Evolutionary conservation across 2,329 filamentous ascomycete species (phyloP), one percentile per base, ranked within the genome.

Genomic region (Kalmusia sp.): DNA sequence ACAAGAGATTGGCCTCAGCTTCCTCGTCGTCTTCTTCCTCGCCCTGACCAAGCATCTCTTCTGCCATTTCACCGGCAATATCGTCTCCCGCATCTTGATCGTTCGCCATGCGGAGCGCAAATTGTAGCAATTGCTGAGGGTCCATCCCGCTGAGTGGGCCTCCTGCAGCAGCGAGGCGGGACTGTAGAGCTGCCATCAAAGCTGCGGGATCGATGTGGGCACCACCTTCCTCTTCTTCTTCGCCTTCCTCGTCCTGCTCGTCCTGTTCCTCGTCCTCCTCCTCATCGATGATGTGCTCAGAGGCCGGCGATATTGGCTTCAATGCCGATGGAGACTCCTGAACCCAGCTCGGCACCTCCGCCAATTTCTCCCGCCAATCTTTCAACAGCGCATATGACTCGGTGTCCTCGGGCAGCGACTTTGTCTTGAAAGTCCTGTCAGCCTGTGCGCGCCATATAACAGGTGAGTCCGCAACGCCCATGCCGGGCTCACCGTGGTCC

Each of bases 101-200:
- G 4, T 69, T 71, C 9, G 79, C 66, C 77, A 81, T 79, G 45
- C 78, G 73, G 59, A 73, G 68, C 4, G 78, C 73, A 14, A 74
- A 77, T 40, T 77, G 61, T 47, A 80, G 71, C 41, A 81, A 69
- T 11, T 74, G 71, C 12, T 69, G 63, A 31, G 77, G 73, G 53
- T 80, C 77, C 61, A 76, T 70, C 14, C 73, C 76, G 27, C 58
- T 68, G n/a, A 73, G 58, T 1, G 69, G 70, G 5, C 70, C 72
- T 21, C 71, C 72, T 9, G 69, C 63, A 24, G 63, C 63, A 35
- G 68, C 68, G 2, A 76, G 66, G 40, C 68, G 68, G 15, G 61
- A 64, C 39, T 72, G 70, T 11, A 76, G 54, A 4, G 65, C 69
- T 28, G 66, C 66, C 62, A 75, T 73, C 25, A 80, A 57, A 33